These are phyloP conservation scores for Gracilaria domingensis DNA, from an alignment of 23 red algal genomes.

Conservation along the genomic window DNA sequence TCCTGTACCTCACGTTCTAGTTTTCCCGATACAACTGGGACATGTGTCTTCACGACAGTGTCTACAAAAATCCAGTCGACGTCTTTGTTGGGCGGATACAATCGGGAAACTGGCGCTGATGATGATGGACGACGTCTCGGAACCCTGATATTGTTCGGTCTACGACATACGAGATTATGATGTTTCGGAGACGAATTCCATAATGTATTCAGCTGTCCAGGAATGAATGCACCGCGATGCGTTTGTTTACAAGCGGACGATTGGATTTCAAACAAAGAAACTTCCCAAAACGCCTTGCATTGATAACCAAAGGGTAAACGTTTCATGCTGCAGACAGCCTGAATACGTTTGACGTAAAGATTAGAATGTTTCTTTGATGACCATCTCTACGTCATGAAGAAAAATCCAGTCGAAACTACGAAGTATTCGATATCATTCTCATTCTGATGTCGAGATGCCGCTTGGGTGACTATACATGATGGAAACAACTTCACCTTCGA, in stretches of 20 bases:
- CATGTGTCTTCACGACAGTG: conserved; percentile 14
- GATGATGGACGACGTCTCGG: background rate
- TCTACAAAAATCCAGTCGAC: conserved; percentile 62
- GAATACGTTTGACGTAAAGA: background rate
- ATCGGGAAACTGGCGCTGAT: background rate
- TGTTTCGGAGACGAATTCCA: background rate
- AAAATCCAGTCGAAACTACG: background rate
- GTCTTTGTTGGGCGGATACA: conserved; percentile 30
- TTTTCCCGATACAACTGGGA: background rate
- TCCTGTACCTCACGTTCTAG: conserved; percentile 29
- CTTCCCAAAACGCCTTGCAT: background rate
- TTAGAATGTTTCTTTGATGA: background rate
- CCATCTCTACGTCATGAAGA: background rate
- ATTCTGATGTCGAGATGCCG: background rate
- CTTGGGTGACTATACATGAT: too few species aligned
- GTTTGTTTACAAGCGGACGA: background rate
- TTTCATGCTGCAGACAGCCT: too few species aligned
- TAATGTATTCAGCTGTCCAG: background rate
- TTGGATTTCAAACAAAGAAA: background rate
- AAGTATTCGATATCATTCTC: background rate
- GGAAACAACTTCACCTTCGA: too few species aligned
- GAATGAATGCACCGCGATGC: background rate
- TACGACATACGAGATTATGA: background rate
- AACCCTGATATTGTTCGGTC: background rate
- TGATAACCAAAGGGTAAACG: background rate